Evolutionary conservation across 805 yeast genomes (phyloP), one percentile per base, ranked within the genome.

Genomic region (Candida ficus): DNA sequence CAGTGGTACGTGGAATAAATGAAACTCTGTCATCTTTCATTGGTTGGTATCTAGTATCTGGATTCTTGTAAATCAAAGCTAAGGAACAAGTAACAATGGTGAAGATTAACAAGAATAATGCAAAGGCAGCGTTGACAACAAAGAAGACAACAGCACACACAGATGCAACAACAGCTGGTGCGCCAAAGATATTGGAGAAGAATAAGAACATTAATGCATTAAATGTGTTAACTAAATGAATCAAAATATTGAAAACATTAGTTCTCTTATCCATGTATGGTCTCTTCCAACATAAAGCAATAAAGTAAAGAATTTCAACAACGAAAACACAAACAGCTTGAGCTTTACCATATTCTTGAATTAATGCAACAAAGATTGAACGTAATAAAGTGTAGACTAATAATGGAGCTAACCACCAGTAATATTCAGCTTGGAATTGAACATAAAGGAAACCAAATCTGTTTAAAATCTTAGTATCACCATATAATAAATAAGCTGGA

Each of bases 221-320:
- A 56, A 91, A 64, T 42, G 88, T 74, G 57, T 80, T 84, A 50
- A 93, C 80, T 35, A 84, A 74, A 29, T 87, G 80, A 52, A 91
- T 86, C 35, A 85, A 73, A 52, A 93, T 91, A 64, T 90, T 91
- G 75, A 89, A 86, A n/a, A 78, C 81, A 54, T 93, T 93, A 26
- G 98, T 90, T 66, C 95, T 75, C 63, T 83, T 88, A 66, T 93
- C 97, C 90, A 93, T 80, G 62, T 76, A 93, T 10, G 99, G 99
- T 62, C 93, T 76, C 42, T 74, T 66, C 73, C 77, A 75, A 55
- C 89, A 80, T 21, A 89, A 53, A 0, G 70, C 68, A 27, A 73
- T 73, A 46, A 85, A 78, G 63, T 82, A 89, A 18, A 75, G 50
- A 39, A 91, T 66, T 60, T 93, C 98, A 45, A 86, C 68, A 14